These are phyloP conservation scores for Hygrophila difformis DNA, from an alignment of 257 asterid species.

Conservation along the genomic window DNA sequence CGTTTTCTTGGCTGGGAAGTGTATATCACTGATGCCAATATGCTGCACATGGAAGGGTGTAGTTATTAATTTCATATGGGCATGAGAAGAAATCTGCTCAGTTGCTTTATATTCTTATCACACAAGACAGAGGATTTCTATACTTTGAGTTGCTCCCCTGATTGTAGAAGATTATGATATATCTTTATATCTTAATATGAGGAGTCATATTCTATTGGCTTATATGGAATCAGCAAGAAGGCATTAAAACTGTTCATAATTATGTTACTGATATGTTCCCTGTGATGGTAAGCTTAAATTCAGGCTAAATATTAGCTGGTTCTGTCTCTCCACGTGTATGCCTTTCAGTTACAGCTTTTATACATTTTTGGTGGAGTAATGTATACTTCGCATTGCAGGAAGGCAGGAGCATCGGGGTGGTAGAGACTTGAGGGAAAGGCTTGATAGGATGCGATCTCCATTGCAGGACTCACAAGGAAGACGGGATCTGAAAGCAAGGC, in stretches of 20 bases:
- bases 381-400: slow-evolving; percentile 36
- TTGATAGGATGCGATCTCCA: slow-evolving; percentile 75
- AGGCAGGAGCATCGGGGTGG: slow-evolving; percentile 53
- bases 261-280: slow-evolving; percentile 47
- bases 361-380: slow-evolving; percentile 12
- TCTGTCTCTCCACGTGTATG: slow-evolving; percentile 13
- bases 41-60: slow-evolving; percentile 30
- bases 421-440: slow-evolving; percentile 79
- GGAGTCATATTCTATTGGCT: slow-evolving; percentile 50
- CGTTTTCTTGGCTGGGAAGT: slow-evolving; percentile 39
- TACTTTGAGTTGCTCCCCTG: slow-evolving; percentile 52
- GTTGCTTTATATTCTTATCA: slow-evolving; percentile 27
- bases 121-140: slow-evolving; percentile 39
- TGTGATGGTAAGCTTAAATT: slow-evolving; percentile 62
- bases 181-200: slow-evolving; percentile 39
- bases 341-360: slow-evolving; percentile 12
- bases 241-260: slow-evolving; percentile 50
- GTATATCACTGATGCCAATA: slow-evolving; percentile 28
- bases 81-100: slow-evolving; percentile 37
- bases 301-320: slow-evolving; percentile 21
- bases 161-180: slow-evolving; percentile 44
- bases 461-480: slow-evolving; percentile 44
- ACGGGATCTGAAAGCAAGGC: slow-evolving; percentile 44
- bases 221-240: slow-evolving; percentile 59
- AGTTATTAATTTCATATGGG: slow-evolving; percentile 24